Percentiles rank a stretch among this genome's conserved stretches.
Evolutionary conservation across 2,329 filamentous ascomycete species (phyloP).

Genomic region (Neonectria sp.): DNA sequence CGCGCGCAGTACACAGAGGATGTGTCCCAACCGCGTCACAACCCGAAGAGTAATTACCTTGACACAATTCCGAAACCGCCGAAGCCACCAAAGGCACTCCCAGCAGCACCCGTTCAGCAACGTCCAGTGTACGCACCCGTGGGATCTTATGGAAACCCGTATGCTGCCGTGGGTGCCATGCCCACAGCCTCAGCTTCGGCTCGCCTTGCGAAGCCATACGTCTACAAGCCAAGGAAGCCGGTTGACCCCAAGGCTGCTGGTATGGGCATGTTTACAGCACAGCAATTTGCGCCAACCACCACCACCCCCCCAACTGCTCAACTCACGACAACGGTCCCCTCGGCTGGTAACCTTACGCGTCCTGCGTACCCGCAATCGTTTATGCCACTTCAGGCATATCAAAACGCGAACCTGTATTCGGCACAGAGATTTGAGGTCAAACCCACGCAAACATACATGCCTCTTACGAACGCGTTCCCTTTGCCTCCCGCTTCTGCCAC

Average conservation of each 20-base stretch:
- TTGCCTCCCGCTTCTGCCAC: slow-evolving; percentile 16
- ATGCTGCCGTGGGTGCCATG: slow-evolving; percentile 10
- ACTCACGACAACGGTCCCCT: not conserved
- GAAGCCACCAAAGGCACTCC: slow-evolving; percentile 62
- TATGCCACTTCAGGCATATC: slow-evolving; percentile 29
- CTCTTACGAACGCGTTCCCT: slow-evolving; percentile 15
- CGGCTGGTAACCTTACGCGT: not conserved
- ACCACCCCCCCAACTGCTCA: slow-evolving; percentile 15
- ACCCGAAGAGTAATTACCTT: slow-evolving; percentile 79
- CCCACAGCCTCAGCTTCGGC: slow-evolving; percentile 7
- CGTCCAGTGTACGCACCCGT: slow-evolving; percentile 47
- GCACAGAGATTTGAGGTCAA: slow-evolving; percentile 45
- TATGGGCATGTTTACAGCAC: slow-evolving; percentile 44
- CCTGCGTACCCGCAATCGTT: slow-evolving; percentile 34
- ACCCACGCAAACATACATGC: slow-evolving; percentile 34
- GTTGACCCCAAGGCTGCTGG: slow-evolving; percentile 43
- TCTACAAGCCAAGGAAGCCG: slow-evolving; percentile 66
- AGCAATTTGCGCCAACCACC: slow-evolving; percentile 42
- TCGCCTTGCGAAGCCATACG: slow-evolving; percentile 63
- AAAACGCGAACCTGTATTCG: slow-evolving; percentile 31
- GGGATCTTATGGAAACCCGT: slow-evolving; percentile 28
- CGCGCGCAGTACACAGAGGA: slow-evolving; percentile 93
- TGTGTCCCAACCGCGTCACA: slow-evolving; percentile 70
- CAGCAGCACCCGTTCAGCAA: slow-evolving; percentile 41
- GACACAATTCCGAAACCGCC: slow-evolving; percentile 74